phyloP scores from a whole-genome alignment of 805 yeast species.

The Candida easanensis region DNA sequence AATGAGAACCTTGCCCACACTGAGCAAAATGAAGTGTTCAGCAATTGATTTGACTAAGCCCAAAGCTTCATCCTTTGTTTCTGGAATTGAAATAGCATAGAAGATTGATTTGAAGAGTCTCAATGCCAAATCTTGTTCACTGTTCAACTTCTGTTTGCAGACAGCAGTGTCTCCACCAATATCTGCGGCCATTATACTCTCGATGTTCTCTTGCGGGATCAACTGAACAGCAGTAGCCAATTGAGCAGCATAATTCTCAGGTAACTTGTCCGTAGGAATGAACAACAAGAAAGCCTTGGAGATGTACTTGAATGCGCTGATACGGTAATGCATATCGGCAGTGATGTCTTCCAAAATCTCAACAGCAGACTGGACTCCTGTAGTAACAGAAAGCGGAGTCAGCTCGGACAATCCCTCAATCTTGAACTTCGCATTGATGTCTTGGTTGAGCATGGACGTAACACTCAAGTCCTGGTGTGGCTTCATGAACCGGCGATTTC shows the following conservation, averaged over 20 bases:
- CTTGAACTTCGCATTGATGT: slow-evolving; percentile 62
- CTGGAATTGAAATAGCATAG: slow-evolving; percentile 72
- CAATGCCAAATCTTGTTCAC: slow-evolving; percentile 64
- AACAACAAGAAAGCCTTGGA: slow-evolving; percentile 64
- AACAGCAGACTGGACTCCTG: slow-evolving; percentile 79
- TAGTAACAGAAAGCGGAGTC: slow-evolving; percentile 74
- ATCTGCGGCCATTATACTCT: slow-evolving; percentile 25
- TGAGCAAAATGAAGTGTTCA: slow-evolving; percentile 75
- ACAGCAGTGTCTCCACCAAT: slow-evolving; percentile 41
- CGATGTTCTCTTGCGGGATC: slow-evolving; percentile 36
- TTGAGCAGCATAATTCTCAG: slow-evolving; percentile 38
- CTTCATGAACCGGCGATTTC: slow-evolving; percentile 82
- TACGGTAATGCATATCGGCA: slow-evolving; percentile 58
- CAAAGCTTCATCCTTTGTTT: slow-evolving; percentile 65
- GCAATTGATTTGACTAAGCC: slow-evolving; percentile 61
- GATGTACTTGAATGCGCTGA: slow-evolving; percentile 75
- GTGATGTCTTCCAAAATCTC: slow-evolving; percentile 66
- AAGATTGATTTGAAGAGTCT: slow-evolving; percentile 69
- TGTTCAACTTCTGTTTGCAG: slow-evolving; percentile 48
- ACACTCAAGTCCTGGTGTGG: slow-evolving; percentile 67
- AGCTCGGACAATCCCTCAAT: slow-evolving; percentile 64
- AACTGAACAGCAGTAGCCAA: slow-evolving; percentile 49
- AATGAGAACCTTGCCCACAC: slow-evolving; percentile 68
- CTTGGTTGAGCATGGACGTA: slow-evolving; percentile 57
- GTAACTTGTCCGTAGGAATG: slow-evolving; percentile 43